Conservation (phyloP, 768 basidiomycete genomes). For the Tephrocybe sp. region DNA sequence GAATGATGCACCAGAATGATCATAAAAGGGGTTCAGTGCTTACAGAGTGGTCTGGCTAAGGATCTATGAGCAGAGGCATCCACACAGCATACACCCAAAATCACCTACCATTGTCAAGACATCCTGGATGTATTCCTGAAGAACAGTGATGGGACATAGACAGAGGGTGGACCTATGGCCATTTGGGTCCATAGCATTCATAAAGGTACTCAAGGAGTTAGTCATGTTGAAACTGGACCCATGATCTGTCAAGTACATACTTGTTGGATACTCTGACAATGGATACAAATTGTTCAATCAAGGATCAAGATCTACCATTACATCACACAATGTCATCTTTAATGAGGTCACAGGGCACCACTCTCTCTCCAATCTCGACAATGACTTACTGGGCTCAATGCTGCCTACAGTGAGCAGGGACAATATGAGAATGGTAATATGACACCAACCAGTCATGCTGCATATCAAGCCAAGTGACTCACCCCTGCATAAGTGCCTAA, state of each 20-base stretch:
- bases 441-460: too few relatives aligned
- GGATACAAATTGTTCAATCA: not conserved
- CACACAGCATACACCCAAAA: not conserved
- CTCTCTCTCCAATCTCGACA: not conserved
- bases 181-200: not conserved
- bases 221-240: not conserved
- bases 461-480: too few relatives aligned
- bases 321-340: not conserved
- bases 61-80: not conserved
- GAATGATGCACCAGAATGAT: not conserved
- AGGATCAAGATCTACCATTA: not conserved
- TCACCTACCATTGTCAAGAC: not conserved
- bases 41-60: not conserved
- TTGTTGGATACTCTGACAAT: not conserved
- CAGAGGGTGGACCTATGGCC: not conserved
- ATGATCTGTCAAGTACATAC: not conserved
- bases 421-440: not conserved
- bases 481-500: too few relatives aligned
- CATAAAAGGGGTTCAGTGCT: not conserved
- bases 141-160: not conserved
- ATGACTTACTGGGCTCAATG: not conserved
- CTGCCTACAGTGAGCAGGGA: too few relatives aligned
- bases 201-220: slow-evolving; percentile 1
- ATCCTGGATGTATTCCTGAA: slow-evolving; percentile 5
- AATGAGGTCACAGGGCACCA: not conserved